Evolutionary conservation across 495 filamentous ascomycete genomes (phyloP).

Genomic region (Arthonia radiata): DNA sequence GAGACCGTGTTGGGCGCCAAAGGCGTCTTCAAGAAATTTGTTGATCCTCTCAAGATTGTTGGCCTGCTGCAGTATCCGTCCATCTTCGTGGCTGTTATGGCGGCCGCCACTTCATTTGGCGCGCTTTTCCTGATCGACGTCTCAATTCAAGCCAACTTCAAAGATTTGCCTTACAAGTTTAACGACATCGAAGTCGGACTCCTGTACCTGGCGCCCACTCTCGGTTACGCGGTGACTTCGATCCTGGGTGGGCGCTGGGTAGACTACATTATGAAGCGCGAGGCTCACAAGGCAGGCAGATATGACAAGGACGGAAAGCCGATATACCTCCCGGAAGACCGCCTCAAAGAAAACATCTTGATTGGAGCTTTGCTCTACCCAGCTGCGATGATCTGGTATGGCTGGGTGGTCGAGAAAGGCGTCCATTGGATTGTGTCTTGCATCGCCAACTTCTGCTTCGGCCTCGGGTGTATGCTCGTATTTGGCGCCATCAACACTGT

Average conservation of each 20-base stretch:
- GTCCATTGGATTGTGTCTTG: constrained; percentile 36
- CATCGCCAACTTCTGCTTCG: constrained; percentile 75
- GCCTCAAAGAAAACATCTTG: constrained; percentile 78
- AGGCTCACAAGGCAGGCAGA: constrained; percentile 44
- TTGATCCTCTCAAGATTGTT: constrained; percentile 62
- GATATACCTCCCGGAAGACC: constrained; percentile 59
- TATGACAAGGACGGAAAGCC: constrained; percentile 38
- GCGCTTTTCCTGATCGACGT: constrained; percentile 75
- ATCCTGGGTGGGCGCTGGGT: constrained; percentile 65
- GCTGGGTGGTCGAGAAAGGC: constrained; percentile 34
- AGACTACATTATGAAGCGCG: constrained; percentile 68
- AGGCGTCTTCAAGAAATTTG: constrained; percentile 31
- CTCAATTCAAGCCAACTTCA: constrained; percentile 54
- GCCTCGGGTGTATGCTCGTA: constrained; percentile 69
- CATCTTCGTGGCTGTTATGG: constrained; percentile 58
- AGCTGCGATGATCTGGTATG: constrained; percentile 37
- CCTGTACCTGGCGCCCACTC: constrained; percentile 54
- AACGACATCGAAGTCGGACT: constrained; percentile 48
- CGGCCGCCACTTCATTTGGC: constrained; percentile 58
- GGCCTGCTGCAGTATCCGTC: constrained; percentile 60
- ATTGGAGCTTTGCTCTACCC: constrained; percentile 57
- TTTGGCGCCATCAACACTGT: constrained; percentile 25
- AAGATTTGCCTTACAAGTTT: constrained; percentile 47
- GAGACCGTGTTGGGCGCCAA: constrained; percentile 1
- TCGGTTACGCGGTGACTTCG: constrained; percentile 56